Conservation (phyloP, 2,329 filamentous ascomycete genomes). For the Berkeleyomyces basicola region DNA sequence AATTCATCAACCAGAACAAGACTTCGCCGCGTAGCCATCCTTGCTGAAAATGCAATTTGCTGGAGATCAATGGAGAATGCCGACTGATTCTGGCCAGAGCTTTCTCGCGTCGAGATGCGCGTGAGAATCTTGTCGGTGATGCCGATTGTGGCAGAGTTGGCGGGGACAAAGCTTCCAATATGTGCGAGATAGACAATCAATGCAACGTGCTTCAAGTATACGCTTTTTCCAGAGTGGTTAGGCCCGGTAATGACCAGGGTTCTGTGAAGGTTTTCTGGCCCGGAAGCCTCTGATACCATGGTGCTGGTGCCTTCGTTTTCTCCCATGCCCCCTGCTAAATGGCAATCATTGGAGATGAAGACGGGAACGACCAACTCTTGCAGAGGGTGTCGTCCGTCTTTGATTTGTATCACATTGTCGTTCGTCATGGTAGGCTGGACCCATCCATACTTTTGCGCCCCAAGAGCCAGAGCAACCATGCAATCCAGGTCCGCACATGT, state of each 20-base stretch:
- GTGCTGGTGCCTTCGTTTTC: background rate
- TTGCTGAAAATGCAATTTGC: constrained; percentile 64
- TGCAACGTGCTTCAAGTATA: constrained; percentile 87
- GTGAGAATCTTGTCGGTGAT: constrained; percentile 88
- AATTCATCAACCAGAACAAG: constrained; percentile 91
- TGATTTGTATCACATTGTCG: constrained; percentile 55
- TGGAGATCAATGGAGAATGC: constrained; percentile 66
- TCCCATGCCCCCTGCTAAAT: constrained; percentile 44
- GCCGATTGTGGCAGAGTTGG: constrained; percentile 57
- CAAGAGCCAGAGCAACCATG: constrained; percentile 61
- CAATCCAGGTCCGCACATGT: constrained; percentile 77
- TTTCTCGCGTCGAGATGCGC: constrained; percentile 59
- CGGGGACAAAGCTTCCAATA: constrained; percentile 82
- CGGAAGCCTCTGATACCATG: background rate
- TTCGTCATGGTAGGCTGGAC: constrained; percentile 50
- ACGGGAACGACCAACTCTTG: constrained; percentile 69
- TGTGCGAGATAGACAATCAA: constrained; percentile 86
- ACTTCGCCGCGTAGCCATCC: constrained; percentile 56
- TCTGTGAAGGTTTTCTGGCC: constrained; percentile 7
- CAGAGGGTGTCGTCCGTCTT: constrained; percentile 67
- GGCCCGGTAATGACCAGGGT: constrained; percentile 78
- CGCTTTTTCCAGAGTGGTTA: constrained; percentile 92
- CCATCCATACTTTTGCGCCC: constrained; percentile 59
- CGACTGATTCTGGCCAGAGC: constrained; percentile 40
- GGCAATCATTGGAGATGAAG: constrained; percentile 71